Percentiles rank a stretch among this genome's conserved stretches.
These are phyloP conservation scores for Colletotrichum trifolii DNA, from an alignment of 2,329 filamentous ascomycete genomes.

Conservation along the genomic window DNA sequence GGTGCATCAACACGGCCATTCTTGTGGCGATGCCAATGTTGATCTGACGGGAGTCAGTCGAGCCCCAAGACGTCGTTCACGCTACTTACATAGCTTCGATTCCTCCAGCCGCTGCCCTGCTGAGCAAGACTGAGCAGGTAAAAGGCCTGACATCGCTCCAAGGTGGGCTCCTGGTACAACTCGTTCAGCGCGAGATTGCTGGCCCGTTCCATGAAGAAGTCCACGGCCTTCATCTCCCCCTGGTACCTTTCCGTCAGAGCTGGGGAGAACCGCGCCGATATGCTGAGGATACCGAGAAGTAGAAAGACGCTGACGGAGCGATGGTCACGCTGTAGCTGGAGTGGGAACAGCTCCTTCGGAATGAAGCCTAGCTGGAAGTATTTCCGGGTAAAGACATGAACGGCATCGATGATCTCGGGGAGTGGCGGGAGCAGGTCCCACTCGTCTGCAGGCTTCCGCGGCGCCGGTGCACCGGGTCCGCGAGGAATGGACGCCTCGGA, in stretches of 20 bases:
- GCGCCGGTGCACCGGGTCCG: conserved; percentile 20
- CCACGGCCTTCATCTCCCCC: conserved; percentile 61
- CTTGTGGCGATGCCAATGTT: conserved; percentile 67
- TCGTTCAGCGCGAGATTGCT: conserved; percentile 59
- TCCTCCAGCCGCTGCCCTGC: conserved; percentile 65
- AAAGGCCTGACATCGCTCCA: conserved; percentile 68
- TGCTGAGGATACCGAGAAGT: conserved; percentile 64
- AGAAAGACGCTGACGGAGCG: conserved; percentile 65
- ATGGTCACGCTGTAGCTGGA: conserved; percentile 57
- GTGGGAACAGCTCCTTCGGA: conserved; percentile 61
- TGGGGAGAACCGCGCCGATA: conserved; percentile 66
- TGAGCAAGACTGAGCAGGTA: conserved; percentile 69
- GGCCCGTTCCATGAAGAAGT: conserved; percentile 64
- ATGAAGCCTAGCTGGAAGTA: conserved; percentile 72
- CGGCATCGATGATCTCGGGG: conserved; percentile 61
- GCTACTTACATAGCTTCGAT: conserved; percentile 63
- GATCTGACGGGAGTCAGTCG: conserved; percentile 51
- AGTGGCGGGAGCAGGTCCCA: conserved; percentile 64
- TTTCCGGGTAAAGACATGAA: conserved; percentile 63
- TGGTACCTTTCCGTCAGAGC: conserved; percentile 60
- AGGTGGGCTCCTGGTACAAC: conserved; percentile 62
- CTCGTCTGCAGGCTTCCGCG: conserved; percentile 48
- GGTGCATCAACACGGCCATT: conserved; percentile 65
- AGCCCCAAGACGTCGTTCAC: neutral
- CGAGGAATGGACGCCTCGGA: conserved; percentile 39